A percentile compares a stretch with the other conserved stretches of the same genome.
These are phyloP conservation scores for Tylopilus sp. DNA, from an alignment of 768 basidiomycete genomes.

Conservation along the genomic window DNA sequence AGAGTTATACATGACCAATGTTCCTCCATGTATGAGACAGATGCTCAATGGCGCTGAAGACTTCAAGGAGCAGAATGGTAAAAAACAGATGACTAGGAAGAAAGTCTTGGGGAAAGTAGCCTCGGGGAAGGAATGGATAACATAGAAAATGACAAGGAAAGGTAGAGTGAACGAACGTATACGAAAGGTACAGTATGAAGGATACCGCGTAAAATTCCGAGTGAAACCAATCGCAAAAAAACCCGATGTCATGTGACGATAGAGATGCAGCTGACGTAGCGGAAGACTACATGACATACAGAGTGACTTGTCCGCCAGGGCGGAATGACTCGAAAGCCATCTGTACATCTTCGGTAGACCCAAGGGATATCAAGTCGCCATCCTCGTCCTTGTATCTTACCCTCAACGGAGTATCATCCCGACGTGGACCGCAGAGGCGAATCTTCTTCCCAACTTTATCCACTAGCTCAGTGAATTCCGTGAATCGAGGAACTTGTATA, in stretches of 20 bases:
- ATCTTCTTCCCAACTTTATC: slow-evolving; percentile 93
- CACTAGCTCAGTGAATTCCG: slow-evolving; percentile 79
- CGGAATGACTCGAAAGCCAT: slow-evolving; percentile 88
- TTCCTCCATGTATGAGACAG: slow-evolving; percentile 34
- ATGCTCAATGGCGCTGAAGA: slow-evolving; percentile 19
- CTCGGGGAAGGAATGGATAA: slow-evolving; percentile 8
- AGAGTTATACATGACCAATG: slow-evolving; percentile 34
- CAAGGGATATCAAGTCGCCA: slow-evolving; percentile 84
- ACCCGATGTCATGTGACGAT: slow-evolving; percentile 2
- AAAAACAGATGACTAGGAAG: slow-evolving; percentile 6
- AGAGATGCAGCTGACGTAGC: slow-evolving; percentile 1
- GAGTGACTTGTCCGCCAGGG: slow-evolving; percentile 75
- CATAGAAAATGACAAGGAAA: slow-evolving; percentile 4
- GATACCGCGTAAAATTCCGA: slow-evolving; percentile 6
- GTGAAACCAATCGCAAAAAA: slow-evolving; percentile 13
- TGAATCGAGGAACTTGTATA: slow-evolving; percentile 78
- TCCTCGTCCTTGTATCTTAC: slow-evolving; percentile 93
- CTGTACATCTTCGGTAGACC: slow-evolving; percentile 89
- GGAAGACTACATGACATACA: slow-evolving; percentile 64
- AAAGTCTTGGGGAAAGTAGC: neutral
- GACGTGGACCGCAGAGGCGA: slow-evolving; percentile 78
- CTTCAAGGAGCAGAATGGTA: slow-evolving; percentile 12
- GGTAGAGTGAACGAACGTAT: slow-evolving; percentile 23
- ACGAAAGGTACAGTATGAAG: slow-evolving; percentile 16
- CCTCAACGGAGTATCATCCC: slow-evolving; percentile 76